phyloP scores from a whole-genome alignment of 495 filamentous ascomycete species.

The Neurospora sp. region DNA sequence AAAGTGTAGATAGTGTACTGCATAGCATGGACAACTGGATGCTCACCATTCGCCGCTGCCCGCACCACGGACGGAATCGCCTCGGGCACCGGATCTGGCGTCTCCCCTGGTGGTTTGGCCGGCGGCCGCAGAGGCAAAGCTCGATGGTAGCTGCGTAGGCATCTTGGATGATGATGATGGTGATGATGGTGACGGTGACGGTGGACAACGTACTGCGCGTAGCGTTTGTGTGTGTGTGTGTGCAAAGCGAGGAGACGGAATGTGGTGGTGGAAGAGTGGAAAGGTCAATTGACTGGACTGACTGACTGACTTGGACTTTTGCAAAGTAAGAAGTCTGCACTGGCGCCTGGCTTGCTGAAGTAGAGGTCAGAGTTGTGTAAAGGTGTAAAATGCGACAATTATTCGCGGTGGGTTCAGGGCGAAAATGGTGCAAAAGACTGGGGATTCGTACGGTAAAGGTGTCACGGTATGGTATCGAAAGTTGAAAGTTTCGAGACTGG shows the following conservation, averaged over 20 bases:
- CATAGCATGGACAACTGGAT: neutral
- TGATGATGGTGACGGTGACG: neutral
- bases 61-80: conserved; percentile 17
- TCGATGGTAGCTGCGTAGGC: conserved; percentile 69
- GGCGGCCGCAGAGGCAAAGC: conserved; percentile 75
- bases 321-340: neutral
- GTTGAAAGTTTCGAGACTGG: neutral
- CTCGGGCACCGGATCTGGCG: conserved; percentile 22
- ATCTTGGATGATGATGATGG: conserved; percentile 30
- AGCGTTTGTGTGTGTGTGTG: neutral
- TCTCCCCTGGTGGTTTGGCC: conserved; percentile 53
- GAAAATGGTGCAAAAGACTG: neutral
- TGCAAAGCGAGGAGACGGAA: neutral
- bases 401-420: neutral
- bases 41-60: conserved; percentile 29
- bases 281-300: neutral
- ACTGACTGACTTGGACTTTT: neutral
- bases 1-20: neutral
- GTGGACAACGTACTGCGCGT: neutral
- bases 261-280: neutral
- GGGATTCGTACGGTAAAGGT: neutral
- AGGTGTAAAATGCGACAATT: neutral
- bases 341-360: neutral
- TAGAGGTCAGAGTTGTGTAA: neutral
- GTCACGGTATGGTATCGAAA: neutral